Evolutionary conservation across 768 basidiomycete species (phyloP).

Genomic region (Hydnomerulius pinastri): DNA sequence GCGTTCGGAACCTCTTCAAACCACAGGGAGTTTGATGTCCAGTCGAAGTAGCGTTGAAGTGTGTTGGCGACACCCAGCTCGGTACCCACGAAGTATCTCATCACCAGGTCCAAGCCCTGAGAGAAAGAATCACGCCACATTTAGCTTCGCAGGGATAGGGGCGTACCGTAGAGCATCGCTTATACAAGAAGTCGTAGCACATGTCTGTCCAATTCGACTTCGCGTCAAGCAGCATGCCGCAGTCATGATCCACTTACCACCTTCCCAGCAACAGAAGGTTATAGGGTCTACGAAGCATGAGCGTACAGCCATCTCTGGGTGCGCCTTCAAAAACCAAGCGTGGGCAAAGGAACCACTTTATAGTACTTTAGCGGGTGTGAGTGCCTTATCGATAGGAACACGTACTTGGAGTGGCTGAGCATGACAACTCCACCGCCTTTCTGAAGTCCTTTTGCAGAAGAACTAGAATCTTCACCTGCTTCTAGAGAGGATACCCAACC

Average conservation of each 20-base stretch:
- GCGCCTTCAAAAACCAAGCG: slow-evolving; percentile 85
- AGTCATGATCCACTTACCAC: slow-evolving; percentile 50
- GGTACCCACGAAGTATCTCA: slow-evolving; percentile 85
- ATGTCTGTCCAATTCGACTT: slow-evolving; percentile 52
- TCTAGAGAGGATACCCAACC: slow-evolving; percentile 56
- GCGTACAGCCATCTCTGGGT: slow-evolving; percentile 65
- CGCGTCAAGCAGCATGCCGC: neutral
- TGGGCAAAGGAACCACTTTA: slow-evolving; percentile 78
- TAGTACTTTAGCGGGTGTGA: slow-evolving; percentile 6
- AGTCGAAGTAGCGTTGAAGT: slow-evolving; percentile 81
- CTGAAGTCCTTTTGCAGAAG: slow-evolving; percentile 3
- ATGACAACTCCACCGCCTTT: slow-evolving; percentile 75
- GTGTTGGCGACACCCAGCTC: slow-evolving; percentile 89
- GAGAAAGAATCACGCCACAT: slow-evolving; percentile 7
- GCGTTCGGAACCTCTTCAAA: slow-evolving; percentile 88
- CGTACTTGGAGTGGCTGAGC: slow-evolving; percentile 88
- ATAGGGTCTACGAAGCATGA: slow-evolving; percentile 93
- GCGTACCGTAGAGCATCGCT: slow-evolving; percentile 59
- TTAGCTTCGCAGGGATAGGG: slow-evolving; percentile 2
- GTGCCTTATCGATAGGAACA: neutral
- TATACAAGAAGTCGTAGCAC: slow-evolving; percentile 90
- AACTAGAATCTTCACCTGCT: slow-evolving; percentile 4
- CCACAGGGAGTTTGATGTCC: slow-evolving; percentile 87
- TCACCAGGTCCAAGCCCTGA: slow-evolving; percentile 77
- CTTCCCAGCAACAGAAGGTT: slow-evolving; percentile 93